Conservation (phyloP, 768 basidiomycete genomes). For the Serendipita vermifera region DNA sequence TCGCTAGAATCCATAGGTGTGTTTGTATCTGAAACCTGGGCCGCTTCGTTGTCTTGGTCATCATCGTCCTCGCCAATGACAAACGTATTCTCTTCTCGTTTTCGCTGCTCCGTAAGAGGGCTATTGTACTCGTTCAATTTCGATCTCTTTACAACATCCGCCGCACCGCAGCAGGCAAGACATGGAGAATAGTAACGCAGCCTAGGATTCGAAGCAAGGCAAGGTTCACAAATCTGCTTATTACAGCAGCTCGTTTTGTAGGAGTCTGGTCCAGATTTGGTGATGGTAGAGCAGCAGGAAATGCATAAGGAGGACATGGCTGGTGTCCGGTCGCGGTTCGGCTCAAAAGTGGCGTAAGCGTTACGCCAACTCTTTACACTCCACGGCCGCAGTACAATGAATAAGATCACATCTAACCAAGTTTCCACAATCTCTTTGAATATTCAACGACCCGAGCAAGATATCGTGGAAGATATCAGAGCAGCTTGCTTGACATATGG, state of each 20-base stretch:
- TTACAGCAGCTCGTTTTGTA: constrained; percentile 52
- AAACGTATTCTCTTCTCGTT: constrained; percentile 46
- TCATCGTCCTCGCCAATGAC: constrained; percentile 54
- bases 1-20: background rate
- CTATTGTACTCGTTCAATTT: constrained; percentile 13
- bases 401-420: background rate
- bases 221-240: constrained; percentile 50
- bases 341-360: too few species aligned
- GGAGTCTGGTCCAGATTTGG: constrained; percentile 15
- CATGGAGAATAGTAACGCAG: constrained; percentile 60
- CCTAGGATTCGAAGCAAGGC: constrained; percentile 47
- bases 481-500: background rate
- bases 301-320: constrained; percentile 33
- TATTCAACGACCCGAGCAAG: background rate
- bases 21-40: constrained; percentile 7
- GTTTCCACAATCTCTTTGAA: background rate
- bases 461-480: background rate
- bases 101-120: constrained; percentile 34
- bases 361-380: background rate
- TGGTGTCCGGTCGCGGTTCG: too few species aligned
- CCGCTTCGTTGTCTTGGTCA: constrained; percentile 29
- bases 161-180: constrained; percentile 50
- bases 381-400: background rate
- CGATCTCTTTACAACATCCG: constrained; percentile 27
- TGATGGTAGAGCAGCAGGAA: constrained; percentile 46